These are phyloP conservation scores for Ogataea chonburiensis DNA, from an alignment of 805 yeast species.

Conservation along the genomic window DNA sequence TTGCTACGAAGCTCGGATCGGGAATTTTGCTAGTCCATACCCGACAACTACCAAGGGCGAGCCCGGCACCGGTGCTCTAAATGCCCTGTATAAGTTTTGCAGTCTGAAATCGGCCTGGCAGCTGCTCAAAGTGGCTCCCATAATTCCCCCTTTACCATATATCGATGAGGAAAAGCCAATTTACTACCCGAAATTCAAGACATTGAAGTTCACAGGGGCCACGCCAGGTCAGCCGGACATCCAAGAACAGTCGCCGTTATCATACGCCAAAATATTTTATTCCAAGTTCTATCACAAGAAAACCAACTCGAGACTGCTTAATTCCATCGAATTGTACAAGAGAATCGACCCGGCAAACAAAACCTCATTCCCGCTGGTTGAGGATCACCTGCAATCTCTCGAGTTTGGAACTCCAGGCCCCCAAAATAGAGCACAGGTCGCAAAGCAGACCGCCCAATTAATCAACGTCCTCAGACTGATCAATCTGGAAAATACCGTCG, in stretches of 20 bases:
- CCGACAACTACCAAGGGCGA: not conserved
- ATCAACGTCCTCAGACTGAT: conserved; percentile 20
- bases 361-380: conserved; percentile 7
- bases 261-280: conserved; percentile 20
- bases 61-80: conserved; percentile 1
- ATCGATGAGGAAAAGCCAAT: not conserved
- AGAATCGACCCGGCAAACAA: conserved; percentile 11
- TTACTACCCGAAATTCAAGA: conserved; percentile 9
- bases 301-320: conserved; percentile 19
- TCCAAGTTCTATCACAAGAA: conserved; percentile 14
- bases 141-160: conserved; percentile 4
- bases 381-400: conserved; percentile 14
- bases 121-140: conserved; percentile 8
- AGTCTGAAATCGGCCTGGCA: conserved; percentile 8
- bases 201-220: conserved; percentile 8
- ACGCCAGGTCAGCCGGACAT: not conserved
- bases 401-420: conserved; percentile 16
- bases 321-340: conserved; percentile 16
- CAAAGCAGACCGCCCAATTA: conserved; percentile 13
- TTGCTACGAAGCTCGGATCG: conserved; percentile 6
- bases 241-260: conserved; percentile 1
- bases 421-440: conserved; percentile 3
- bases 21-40: conserved; percentile 8
- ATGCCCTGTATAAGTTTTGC: not conserved
- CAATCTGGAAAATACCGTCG: conserved; percentile 20